Evolutionary conservation across 2,329 filamentous ascomycete genomes (phyloP).

Genomic region (Chaetomium sp.): DNA sequence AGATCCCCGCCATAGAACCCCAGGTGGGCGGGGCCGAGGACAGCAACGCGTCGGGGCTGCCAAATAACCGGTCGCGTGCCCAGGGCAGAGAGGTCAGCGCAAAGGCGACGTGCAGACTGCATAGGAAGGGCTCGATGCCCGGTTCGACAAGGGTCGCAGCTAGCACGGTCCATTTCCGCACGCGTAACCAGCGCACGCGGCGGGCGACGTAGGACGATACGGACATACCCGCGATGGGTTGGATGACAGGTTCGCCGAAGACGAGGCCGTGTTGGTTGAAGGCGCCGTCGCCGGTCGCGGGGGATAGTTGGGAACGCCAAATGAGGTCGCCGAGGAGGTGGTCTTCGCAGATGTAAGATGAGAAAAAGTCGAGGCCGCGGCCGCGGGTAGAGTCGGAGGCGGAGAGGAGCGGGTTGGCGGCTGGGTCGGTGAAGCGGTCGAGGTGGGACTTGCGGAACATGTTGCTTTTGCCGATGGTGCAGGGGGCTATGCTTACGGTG

Average conservation of each 20-base stretch:
- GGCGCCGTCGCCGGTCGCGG: conserved; percentile 33
- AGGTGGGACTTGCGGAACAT: conserved; percentile 96
- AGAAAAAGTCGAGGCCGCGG: conserved; percentile 84
- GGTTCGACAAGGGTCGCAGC: conserved; percentile 87
- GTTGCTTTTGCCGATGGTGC: conserved; percentile 93
- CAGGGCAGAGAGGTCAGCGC: conserved; percentile 67
- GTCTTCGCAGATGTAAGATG: conserved; percentile 94
- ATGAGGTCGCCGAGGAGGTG: conserved; percentile 90
- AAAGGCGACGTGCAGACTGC: conserved; percentile 73
- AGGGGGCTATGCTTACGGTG: conserved; percentile 81
- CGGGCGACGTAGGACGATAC: conserved; percentile 71
- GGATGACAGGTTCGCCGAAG: conserved; percentile 79
- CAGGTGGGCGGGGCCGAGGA: conserved; percentile 56
- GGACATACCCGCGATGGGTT: conserved; percentile 80
- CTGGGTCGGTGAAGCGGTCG: conserved; percentile 58
- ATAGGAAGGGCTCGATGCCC: conserved; percentile 81
- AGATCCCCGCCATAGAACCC: conserved; percentile 57
- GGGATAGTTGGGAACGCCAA: conserved; percentile 59
- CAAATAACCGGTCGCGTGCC: conserved; percentile 41
- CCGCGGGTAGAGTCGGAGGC: conserved; percentile 38
- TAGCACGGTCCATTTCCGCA: conserved; percentile 89
- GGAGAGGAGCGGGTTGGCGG: conserved; percentile 37
- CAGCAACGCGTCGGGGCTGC: too few relatives aligned
- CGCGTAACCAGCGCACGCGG: conserved; percentile 82
- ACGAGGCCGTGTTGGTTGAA: conserved; percentile 77